These are phyloP conservation scores for Ascochyta lentis DNA, from an alignment of 2,329 filamentous ascomycete genomes.

Conservation along the genomic window DNA sequence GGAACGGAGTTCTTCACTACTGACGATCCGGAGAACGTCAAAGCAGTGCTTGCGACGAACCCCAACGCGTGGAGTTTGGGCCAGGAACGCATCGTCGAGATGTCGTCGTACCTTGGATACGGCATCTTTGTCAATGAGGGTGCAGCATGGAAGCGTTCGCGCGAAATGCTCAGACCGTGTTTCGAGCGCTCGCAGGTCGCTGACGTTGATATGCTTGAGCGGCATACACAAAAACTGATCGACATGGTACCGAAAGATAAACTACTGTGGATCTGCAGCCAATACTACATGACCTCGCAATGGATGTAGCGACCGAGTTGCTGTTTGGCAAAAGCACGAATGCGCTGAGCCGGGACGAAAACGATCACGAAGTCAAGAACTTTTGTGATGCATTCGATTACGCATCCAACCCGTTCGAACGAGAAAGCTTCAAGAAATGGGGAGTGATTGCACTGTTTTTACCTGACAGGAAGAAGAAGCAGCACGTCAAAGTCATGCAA, in stretches of 20 bases:
- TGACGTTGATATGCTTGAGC: slow-evolving; percentile 31
- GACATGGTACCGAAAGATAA: slow-evolving; percentile 27
- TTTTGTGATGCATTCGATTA: slow-evolving; percentile 37
- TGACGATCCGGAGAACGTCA: slow-evolving; percentile 36
- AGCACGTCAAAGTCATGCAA: slow-evolving; percentile 23
- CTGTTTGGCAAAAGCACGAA: slow-evolving; percentile 37
- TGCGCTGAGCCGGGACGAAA: slow-evolving; percentile 1
- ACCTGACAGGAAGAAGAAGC: slow-evolving; percentile 24
- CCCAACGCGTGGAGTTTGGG: slow-evolving; percentile 31
- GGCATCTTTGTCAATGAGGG: slow-evolving; percentile 39
- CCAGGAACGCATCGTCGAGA: slow-evolving; percentile 15
- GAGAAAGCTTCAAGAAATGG: slow-evolving; percentile 20
- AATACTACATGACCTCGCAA: slow-evolving; percentile 32
- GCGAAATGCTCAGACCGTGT: slow-evolving; percentile 37
- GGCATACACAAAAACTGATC: slow-evolving; percentile 29
- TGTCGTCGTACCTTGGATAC: slow-evolving; percentile 25
- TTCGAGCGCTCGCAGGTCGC: slow-evolving; percentile 35
- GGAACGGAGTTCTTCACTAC: slow-evolving; percentile 23
- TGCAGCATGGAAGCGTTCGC: slow-evolving; percentile 35
- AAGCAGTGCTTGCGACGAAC: slow-evolving; percentile 28
- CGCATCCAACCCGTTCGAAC: slow-evolving; percentile 23
- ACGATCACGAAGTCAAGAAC: slow-evolving; percentile 9
- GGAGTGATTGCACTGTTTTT: slow-evolving; percentile 21
- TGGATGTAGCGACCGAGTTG: slow-evolving; percentile 37
- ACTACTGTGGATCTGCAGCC: slow-evolving; percentile 34